Evolutionary conservation across 495 filamentous ascomycete species (phyloP).

Genomic region (Penicillium argentinense): DNA sequence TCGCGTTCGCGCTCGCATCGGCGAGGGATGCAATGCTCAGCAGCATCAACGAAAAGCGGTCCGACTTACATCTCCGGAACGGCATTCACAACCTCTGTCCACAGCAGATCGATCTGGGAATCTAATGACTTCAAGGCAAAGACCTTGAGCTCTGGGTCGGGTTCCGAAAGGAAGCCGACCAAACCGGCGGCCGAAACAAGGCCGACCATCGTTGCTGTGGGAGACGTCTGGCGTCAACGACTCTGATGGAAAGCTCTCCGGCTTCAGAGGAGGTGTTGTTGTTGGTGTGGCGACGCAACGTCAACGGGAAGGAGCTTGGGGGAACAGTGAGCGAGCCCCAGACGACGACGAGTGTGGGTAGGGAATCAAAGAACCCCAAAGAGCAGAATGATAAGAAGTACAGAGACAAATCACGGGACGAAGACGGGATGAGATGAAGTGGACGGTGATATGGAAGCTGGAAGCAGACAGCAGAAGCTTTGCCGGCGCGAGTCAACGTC

Average conservation of each 20-base stretch:
- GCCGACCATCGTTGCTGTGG: slow-evolving; percentile 70
- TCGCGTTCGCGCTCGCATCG: slow-evolving; percentile 8
- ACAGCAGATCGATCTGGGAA: slow-evolving; percentile 91
- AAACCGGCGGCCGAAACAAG: slow-evolving; percentile 92
- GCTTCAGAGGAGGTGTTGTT: slow-evolving; percentile 19
- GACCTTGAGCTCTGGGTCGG: slow-evolving; percentile 86
- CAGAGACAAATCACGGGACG: slow-evolving; percentile 18
- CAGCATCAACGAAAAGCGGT: not conserved
- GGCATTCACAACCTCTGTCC: slow-evolving; percentile 92
- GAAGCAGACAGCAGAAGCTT: slow-evolving; percentile 40
- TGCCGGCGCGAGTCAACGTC: slow-evolving; percentile 43
- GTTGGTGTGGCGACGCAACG: slow-evolving; percentile 40
- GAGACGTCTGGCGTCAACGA: slow-evolving; percentile 8
- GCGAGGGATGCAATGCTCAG: not conserved
- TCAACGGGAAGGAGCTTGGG: slow-evolving; percentile 36
- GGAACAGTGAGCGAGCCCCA: slow-evolving; percentile 24
- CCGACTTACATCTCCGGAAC: slow-evolving; percentile 86
- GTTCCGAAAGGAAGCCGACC: slow-evolving; percentile 92
- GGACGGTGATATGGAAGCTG: slow-evolving; percentile 26
- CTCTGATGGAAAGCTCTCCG: slow-evolving; percentile 13
- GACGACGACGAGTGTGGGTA: slow-evolving; percentile 3
- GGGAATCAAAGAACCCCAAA: slow-evolving; percentile 10
- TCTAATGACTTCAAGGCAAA: slow-evolving; percentile 94
- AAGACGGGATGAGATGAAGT: slow-evolving; percentile 26
- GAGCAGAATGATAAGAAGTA: slow-evolving; percentile 14